Conservation (phyloP, 768 basidiomycete species). For the Pseudohyphozyma bogoriensis region DNA sequence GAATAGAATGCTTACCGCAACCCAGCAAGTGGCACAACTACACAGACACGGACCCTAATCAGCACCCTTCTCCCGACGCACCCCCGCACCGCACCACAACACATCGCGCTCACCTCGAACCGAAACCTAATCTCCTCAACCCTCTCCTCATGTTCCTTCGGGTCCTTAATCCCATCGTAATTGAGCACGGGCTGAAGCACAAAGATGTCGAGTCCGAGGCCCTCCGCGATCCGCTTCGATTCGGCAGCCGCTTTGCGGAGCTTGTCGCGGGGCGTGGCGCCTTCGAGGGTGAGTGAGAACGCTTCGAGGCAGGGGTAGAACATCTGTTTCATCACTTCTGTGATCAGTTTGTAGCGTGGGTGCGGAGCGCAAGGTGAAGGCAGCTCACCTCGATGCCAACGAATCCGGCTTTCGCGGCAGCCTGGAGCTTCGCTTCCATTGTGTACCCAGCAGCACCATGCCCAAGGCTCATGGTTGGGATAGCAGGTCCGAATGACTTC, state of each 20-base stretch:
- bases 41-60: not conserved
- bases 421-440: constrained; percentile 6
- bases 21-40: constrained; percentile 20
- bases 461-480: constrained; percentile 21
- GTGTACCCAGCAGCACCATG: constrained; percentile 13
- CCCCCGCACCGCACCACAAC: not conserved
- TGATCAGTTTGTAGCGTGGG: not conserved
- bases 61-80: too few relatives aligned
- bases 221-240: constrained; percentile 1
- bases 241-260: constrained; percentile 4
- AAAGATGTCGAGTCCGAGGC: constrained; percentile 9
- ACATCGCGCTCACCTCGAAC: constrained; percentile 10
- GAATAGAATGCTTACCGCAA: too few relatives aligned
- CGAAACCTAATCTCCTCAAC: constrained; percentile 12
- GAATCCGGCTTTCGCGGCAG: constrained; percentile 11
- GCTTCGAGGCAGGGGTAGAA: constrained; percentile 20
- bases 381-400: constrained; percentile 12
- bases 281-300: not conserved
- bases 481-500: not conserved
- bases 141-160: constrained; percentile 8
- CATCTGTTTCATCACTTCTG: not conserved
- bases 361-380: not conserved
- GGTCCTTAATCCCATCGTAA: constrained; percentile 18
- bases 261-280: not conserved
- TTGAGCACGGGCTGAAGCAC: constrained; percentile 15